These are phyloP conservation scores for Coemansia sp. DNA, from an alignment of 192 early-diverging fungal species.

Conservation along the genomic window DNA sequence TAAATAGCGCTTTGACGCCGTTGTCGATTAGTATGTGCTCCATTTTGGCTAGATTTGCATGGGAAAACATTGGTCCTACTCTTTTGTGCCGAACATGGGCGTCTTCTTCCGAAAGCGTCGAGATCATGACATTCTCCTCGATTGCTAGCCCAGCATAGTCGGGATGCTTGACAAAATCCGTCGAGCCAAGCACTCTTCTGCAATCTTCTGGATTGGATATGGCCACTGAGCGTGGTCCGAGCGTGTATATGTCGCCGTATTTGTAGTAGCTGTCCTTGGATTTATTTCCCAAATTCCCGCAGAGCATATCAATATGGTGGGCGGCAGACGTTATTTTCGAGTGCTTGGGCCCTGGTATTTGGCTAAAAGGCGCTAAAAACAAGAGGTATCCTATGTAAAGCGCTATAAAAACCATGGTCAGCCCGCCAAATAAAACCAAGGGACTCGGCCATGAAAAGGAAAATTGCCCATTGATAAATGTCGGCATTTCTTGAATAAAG, in stretches of 20 bases:
- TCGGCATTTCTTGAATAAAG: too few relatives aligned
- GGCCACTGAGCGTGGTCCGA: constrained; percentile 24
- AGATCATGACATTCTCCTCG: constrained; percentile 12
- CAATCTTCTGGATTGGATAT: constrained; percentile 27
- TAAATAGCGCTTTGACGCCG: constrained; percentile 17
- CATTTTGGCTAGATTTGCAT: constrained; percentile 7
- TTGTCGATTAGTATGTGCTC: constrained; percentile 32
- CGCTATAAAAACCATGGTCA: background rate
- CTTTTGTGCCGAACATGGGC: constrained; percentile 1
- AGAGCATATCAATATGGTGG: background rate
- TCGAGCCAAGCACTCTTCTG: constrained; percentile 15
- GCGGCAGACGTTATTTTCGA: constrained; percentile 7
- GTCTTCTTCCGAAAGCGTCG: constrained; percentile 1
- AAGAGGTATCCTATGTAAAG: constrained; percentile 11
- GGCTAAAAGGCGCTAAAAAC: constrained; percentile 20
- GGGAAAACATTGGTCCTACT: constrained; percentile 11
- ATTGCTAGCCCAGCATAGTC: constrained; percentile 26
- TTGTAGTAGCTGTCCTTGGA: constrained; percentile 17
- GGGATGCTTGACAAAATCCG: constrained; percentile 26
- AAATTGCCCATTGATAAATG: too few relatives aligned
- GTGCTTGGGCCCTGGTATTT: constrained; percentile 16
- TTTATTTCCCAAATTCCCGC: constrained; percentile 11
- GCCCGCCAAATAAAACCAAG: background rate
- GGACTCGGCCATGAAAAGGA: too few relatives aligned
- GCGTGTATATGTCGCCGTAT: constrained; percentile 37